Conservation (phyloP, 805 yeast species). For the Jamesozyma gamospora region DNA sequence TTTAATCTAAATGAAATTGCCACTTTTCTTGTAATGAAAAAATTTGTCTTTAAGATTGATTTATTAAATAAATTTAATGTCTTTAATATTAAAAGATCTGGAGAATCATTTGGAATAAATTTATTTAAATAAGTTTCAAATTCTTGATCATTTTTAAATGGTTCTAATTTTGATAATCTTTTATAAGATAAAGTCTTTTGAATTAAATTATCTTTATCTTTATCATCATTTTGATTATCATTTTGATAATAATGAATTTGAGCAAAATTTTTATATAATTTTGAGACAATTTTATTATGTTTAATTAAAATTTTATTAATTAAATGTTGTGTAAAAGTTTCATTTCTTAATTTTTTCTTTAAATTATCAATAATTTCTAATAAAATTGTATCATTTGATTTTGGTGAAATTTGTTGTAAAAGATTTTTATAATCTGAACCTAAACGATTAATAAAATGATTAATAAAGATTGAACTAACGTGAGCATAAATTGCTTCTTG, state of each 20-base stretch:
- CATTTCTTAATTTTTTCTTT: slow-evolving; percentile 83
- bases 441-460: slow-evolving; percentile 88
- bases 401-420: slow-evolving; percentile 50
- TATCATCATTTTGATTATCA: slow-evolving; percentile 56
- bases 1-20: slow-evolving; percentile 88
- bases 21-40: slow-evolving; percentile 86
- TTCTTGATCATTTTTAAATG: slow-evolving; percentile 65
- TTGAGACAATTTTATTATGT: slow-evolving; percentile 63
- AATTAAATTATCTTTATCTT: slow-evolving; percentile 30
- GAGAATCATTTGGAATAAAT: slow-evolving; percentile 67
- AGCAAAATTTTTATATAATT: slow-evolving; percentile 84
- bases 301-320: slow-evolving; percentile 67
- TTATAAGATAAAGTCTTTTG: slow-evolving; percentile 80
- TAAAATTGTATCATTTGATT: slow-evolving; percentile 49
- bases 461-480: slow-evolving; percentile 82
- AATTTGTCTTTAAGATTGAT: slow-evolving; percentile 84
- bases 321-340: slow-evolving; percentile 81
- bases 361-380: slow-evolving; percentile 66
- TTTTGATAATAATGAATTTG: slow-evolving; percentile 71
- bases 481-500: slow-evolving; percentile 95
- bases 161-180: slow-evolving; percentile 68
- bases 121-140: slow-evolving; percentile 58
- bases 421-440: slow-evolving; percentile 81
- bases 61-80: slow-evolving; percentile 80
- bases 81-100: slow-evolving; percentile 64